phyloP scores from a whole-genome alignment of 495 filamentous ascomycete species.

The Penicillium pancosmium region DNA sequence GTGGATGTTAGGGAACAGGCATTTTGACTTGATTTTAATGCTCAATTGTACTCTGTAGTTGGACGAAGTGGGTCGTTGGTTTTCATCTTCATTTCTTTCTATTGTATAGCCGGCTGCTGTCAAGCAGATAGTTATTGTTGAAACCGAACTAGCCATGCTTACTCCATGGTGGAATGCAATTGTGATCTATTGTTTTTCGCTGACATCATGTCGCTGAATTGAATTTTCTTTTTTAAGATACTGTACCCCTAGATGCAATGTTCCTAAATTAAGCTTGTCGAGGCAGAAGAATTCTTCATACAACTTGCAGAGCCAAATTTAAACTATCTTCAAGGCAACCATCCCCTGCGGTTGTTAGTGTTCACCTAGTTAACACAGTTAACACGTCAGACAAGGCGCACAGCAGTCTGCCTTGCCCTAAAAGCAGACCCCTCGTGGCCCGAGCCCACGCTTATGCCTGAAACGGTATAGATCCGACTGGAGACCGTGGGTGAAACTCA shows the following conservation, averaged over 20 bases:
- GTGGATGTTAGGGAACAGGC: not conserved
- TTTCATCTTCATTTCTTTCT: too few species aligned
- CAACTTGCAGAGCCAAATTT: not conserved
- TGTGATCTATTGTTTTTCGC: too few species aligned
- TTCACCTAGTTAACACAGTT: not conserved
- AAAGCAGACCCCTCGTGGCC: conserved; percentile 7
- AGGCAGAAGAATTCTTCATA: conserved; percentile 18
- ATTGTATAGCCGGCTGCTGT: too few species aligned
- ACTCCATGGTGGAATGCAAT: too few species aligned
- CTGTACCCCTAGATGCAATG: not conserved
- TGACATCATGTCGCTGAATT: too few species aligned
- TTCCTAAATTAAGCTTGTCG: conserved; percentile 1
- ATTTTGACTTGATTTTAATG: too few species aligned
- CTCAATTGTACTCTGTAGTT: too few species aligned
- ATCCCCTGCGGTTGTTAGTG: not conserved
- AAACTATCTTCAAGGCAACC: not conserved
- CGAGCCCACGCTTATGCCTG: conserved; percentile 10
- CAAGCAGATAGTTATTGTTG: too few species aligned
- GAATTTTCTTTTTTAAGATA: too few species aligned
- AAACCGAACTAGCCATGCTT: too few species aligned
- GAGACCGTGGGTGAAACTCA: conserved; percentile 21
- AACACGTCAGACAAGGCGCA: not conserved
- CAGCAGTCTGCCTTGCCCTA: conserved; percentile 5
- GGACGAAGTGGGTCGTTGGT: too few species aligned
- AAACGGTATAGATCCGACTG: conserved; percentile 17